Evolutionary conservation across 83 land plant species (phyloP).

Genomic region (Diphasiastrum complanatum): DNA sequence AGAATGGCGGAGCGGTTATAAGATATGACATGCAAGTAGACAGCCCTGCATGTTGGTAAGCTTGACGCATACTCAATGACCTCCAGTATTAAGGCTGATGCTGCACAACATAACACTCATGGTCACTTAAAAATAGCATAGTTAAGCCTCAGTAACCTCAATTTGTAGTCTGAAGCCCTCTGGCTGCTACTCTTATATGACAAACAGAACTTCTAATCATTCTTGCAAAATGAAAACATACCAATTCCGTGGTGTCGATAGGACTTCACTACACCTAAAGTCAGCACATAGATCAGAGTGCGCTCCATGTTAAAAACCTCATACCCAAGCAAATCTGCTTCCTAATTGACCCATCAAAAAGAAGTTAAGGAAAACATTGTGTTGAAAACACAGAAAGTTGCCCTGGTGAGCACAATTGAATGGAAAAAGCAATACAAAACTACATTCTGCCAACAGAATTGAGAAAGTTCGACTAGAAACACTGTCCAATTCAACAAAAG

Average conservation of each 20-base stretch:
- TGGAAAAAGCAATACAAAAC: too few species aligned
- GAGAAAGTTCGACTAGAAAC: too few species aligned
- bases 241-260: constrained; percentile 93
- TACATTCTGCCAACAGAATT: too few species aligned
- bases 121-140: background rate
- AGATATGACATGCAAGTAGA: constrained; percentile 88
- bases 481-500: too few species aligned
- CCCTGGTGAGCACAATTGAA: too few species aligned
- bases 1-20: constrained; percentile 78
- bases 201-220: background rate
- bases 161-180: too few species aligned
- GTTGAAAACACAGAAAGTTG: too few species aligned
- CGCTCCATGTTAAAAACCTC: constrained; percentile 51
- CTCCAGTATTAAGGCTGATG: constrained; percentile 65
- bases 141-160: too few species aligned
- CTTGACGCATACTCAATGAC: constrained; percentile 80
- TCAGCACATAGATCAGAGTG: constrained; percentile 77
- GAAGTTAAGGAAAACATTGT: too few species aligned
- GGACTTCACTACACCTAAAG: constrained; percentile 79
- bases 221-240: constrained; percentile 23
- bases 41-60: constrained; percentile 67
- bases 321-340: constrained; percentile 60
- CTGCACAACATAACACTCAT: constrained; percentile 35
- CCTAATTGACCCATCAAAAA: too few species aligned
- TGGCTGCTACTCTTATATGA: too few species aligned